Conservation (phyloP, 164 flowering plant genomes). For the Aristolochia contorta region DNA sequence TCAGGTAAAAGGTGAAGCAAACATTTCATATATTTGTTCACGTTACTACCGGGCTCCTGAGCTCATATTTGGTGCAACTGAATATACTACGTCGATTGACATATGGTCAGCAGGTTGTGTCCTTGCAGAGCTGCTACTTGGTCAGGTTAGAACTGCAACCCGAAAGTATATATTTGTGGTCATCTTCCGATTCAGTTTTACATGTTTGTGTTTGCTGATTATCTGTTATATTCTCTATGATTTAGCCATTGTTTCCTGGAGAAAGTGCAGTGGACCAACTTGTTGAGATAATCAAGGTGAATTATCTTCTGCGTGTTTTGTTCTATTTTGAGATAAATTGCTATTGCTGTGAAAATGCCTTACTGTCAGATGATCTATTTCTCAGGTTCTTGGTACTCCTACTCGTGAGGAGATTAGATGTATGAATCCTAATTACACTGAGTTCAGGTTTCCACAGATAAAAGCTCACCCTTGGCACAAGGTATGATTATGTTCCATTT, state of each 20-base stretch:
- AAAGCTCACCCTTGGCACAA: slow-evolving; percentile 99
- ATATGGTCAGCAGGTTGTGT: slow-evolving; percentile 99
- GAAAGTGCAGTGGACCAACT: slow-evolving; percentile 95
- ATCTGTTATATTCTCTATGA: not conserved
- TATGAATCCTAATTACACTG: slow-evolving; percentile 91
- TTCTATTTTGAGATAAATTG: not conserved
- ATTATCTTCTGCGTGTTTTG: not conserved
- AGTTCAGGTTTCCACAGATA: slow-evolving; percentile 89
- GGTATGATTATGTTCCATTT: slow-evolving; percentile 27
- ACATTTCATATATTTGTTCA: slow-evolving; percentile 91
- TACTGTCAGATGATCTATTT: slow-evolving; percentile 11
- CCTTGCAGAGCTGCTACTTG: slow-evolving; percentile 86
- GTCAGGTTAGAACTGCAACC: slow-evolving; percentile 48
- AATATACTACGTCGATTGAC: slow-evolving; percentile 86
- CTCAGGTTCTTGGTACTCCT: slow-evolving; percentile 94
- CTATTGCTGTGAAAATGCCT: not conserved
- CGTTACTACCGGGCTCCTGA: slow-evolving; percentile 95
- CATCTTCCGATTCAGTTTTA: not conserved
- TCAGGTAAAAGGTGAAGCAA: slow-evolving; percentile 89
- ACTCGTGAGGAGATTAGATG: slow-evolving; percentile 95
- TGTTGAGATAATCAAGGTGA: slow-evolving; percentile 92
- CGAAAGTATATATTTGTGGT: not conserved
- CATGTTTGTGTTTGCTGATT: slow-evolving; percentile 4
- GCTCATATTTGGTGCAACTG: slow-evolving; percentile 95
- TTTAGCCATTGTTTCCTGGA: slow-evolving; percentile 91